These are phyloP conservation scores for Fraxinus excelsior DNA, from an alignment of 257 asterid genomes.

Conservation along the genomic window DNA sequence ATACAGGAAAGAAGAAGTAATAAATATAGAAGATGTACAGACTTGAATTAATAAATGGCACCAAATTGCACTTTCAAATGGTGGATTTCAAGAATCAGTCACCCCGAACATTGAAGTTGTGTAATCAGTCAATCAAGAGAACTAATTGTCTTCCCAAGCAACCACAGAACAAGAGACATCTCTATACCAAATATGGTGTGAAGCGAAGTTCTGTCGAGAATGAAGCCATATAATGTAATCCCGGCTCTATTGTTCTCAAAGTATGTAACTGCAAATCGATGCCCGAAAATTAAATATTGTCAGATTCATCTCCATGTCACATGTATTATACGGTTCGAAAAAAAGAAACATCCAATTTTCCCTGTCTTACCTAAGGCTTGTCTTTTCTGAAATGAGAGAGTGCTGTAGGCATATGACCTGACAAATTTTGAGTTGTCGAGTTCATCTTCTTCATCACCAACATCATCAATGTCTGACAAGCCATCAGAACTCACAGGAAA, in stretches of 20 bases:
- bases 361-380: conserved; percentile 74
- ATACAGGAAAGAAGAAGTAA: background rate
- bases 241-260: conserved; percentile 97
- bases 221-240: conserved; percentile 78
- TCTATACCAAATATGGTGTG: conserved; percentile 85
- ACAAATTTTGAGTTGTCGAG: conserved; percentile 66
- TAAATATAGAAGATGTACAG: background rate
- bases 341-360: background rate
- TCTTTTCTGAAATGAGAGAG: conserved; percentile 87
- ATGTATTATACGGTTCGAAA: background rate
- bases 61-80: background rate
- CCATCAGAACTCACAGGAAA: conserved; percentile 35
- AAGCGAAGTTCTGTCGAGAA: conserved; percentile 83
- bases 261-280: conserved; percentile 56
- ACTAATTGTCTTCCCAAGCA: conserved; percentile 88
- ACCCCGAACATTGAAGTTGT: background rate
- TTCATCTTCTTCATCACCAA: conserved; percentile 95
- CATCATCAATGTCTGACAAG: conserved; percentile 64
- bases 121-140: conserved; percentile 43
- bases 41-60: conserved; percentile 6
- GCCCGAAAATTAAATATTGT: background rate
- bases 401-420: conserved; percentile 62
- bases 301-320: background rate
- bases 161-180: conserved; percentile 82
- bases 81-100: conserved; percentile 6